Evolutionary conservation across 192 early-diverging fungal species (phyloP).

Genomic region (Backusella luteola): DNA sequence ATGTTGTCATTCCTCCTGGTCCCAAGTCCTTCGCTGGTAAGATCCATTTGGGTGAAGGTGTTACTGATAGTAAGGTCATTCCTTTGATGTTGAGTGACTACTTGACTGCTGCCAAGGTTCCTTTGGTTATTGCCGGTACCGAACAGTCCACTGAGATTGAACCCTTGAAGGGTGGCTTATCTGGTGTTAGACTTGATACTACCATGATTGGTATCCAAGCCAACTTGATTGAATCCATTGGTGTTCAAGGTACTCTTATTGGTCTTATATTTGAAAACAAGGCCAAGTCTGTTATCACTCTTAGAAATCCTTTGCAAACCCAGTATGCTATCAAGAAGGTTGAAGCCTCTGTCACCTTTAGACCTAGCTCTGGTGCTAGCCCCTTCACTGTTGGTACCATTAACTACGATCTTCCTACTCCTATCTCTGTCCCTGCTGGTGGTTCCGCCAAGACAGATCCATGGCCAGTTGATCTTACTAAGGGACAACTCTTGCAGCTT

Average conservation of each 20-base stretch:
- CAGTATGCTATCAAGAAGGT: not conserved
- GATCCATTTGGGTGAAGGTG: conserved; percentile 38
- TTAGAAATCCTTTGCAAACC: conserved; percentile 27
- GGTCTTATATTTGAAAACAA: not conserved
- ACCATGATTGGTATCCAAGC: conserved; percentile 46
- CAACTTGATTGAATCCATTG: conserved; percentile 32
- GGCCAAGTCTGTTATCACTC: conserved; percentile 15
- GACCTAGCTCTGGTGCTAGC: not conserved
- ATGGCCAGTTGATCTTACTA: conserved; percentile 21
- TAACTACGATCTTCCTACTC: conserved; percentile 4
- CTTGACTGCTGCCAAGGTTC: conserved; percentile 35
- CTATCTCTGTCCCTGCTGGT: conserved; percentile 17
- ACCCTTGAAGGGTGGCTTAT: conserved; percentile 45
- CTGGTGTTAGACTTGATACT: conserved; percentile 35
- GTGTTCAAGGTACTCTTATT: conserved; percentile 10
- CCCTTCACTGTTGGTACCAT: conserved; percentile 20
- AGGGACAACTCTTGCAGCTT: not conserved
- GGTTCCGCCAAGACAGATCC: not conserved
- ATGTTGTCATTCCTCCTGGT: conserved; percentile 49
- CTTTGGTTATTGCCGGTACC: conserved; percentile 39
- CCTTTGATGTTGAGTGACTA: conserved; percentile 40
- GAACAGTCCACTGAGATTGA: conserved; percentile 37
- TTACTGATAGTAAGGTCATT: conserved; percentile 25
- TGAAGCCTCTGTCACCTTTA: conserved; percentile 1
- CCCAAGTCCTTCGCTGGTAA: conserved; percentile 37